Conservation (phyloP, 2,329 filamentous ascomycete species). For the Herpotrichia juniperi region DNA sequence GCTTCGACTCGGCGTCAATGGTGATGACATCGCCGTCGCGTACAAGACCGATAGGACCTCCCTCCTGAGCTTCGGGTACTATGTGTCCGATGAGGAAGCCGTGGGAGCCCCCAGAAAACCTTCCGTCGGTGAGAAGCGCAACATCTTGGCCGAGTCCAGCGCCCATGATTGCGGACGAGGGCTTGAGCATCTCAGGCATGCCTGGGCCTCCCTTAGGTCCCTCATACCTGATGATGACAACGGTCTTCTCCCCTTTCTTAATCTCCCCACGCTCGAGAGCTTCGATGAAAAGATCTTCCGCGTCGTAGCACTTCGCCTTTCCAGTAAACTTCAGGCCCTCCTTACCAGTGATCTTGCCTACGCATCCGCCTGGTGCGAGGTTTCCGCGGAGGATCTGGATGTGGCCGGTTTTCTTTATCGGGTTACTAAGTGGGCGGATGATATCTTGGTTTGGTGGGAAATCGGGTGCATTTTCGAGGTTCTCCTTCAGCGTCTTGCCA, state of each 20-base stretch:
- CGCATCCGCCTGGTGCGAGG: conserved; percentile 71
- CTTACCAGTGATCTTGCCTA: conserved; percentile 80
- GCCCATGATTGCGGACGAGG: conserved; percentile 75
- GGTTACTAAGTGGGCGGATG: conserved; percentile 70
- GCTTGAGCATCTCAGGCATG: conserved; percentile 79
- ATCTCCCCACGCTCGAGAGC: conserved; percentile 72
- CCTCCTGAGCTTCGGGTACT: conserved; percentile 84
- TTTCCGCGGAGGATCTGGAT: conserved; percentile 75
- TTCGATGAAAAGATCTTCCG: conserved; percentile 71
- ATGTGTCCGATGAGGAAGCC: conserved; percentile 89
- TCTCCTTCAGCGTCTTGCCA: conserved; percentile 57
- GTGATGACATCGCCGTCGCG: conserved; percentile 78
- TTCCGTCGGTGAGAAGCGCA: conserved; percentile 74
- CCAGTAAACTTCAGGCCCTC: conserved; percentile 72
- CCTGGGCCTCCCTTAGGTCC: conserved; percentile 76
- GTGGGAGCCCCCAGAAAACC: conserved; percentile 82
- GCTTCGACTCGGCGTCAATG: conserved; percentile 79
- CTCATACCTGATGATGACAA: conserved; percentile 77
- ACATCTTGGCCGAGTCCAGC: conserved; percentile 75
- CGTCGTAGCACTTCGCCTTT: conserved; percentile 73
- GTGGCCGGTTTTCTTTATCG: conserved; percentile 74
- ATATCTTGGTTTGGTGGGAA: conserved; percentile 74
- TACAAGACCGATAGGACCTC: conserved; percentile 84
- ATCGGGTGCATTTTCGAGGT: conserved; percentile 61
- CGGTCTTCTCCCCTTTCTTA: conserved; percentile 77